Base-by-base conservation (phyloP, 176 grass and related monocot species). In the Areca catechu region DNA sequence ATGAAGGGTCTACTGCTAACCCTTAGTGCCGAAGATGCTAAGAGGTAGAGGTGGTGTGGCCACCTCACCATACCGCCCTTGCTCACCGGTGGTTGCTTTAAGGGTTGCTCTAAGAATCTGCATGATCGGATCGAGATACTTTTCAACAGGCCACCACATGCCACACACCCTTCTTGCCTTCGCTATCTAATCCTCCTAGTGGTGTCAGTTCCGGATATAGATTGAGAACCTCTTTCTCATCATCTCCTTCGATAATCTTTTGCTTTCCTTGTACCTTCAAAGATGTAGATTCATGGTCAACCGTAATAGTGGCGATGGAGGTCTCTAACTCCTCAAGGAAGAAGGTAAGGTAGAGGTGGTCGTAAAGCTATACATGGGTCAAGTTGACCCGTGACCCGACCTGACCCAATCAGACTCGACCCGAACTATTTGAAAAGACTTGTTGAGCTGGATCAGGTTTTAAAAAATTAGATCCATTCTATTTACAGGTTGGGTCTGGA, bases 61-160 rank as follows among this genome's bases (percentile, higher is more conserved):
- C 65, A 61, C 73, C 58, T 34, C 21, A 18, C 15, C 49, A 50
- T 25, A 34, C 57, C 21, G 65, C 24, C 65, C 55, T 54, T 19
- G 34, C 57, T 43, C 59, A n/a, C 60, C 27, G 24, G 51, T n/a
- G 59, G 24, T 53, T 54, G 65, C n/a, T n/a, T n/a, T n/a, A n/a
- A n/a, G n/a, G n/a, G n/a, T n/a, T n/a, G n/a, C n/a, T n/a, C n/a
- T n/a, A n/a, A n/a, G n/a, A n/a, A n/a, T n/a, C n/a, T n/a, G n/a
- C 69, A 72, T 15, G 80, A 79, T 28, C 63, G 80, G 24, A 88
- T 81, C 30, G 77, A 78, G 63, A 94, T 84, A 70, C 83, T 81
- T 84, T 75, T 94, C 54, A 74, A 74, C 50, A 78, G 49, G 57
- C 34, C 52, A 5, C 68, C 63, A 29, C 58, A 61, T 60, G 80